These are phyloP conservation scores for Phytophthora citricola DNA, from an alignment of 352 stramenopile species.

Conservation along the genomic window DNA sequence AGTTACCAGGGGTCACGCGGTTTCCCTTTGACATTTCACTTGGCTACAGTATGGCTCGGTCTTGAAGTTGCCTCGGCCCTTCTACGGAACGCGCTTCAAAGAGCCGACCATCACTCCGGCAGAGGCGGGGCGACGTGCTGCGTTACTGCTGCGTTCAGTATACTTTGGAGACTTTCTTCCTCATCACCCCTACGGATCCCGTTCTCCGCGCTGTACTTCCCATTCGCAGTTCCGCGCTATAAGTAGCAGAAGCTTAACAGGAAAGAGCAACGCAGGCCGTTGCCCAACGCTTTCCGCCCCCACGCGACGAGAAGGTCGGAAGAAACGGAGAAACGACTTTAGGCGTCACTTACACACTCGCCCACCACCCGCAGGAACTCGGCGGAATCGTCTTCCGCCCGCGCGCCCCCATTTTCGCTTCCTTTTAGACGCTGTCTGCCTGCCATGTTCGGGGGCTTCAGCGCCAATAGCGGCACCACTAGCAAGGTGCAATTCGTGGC, in stretches of 20 bases:
- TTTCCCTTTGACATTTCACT: slow-evolving; percentile 21
- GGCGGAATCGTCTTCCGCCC: background rate
- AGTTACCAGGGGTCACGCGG: slow-evolving; percentile 5
- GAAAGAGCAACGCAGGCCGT: slow-evolving; percentile 10
- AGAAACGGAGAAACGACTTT: slow-evolving; percentile 40
- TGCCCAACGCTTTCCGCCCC: slow-evolving; percentile 7
- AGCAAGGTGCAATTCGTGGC: slow-evolving; percentile 55
- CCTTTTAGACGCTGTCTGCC: background rate
- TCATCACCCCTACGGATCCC: slow-evolving; percentile 20
- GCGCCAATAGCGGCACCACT: slow-evolving; percentile 14
- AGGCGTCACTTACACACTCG: slow-evolving; percentile 38
- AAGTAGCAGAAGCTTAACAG: slow-evolving; percentile 35
- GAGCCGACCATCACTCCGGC: slow-evolving; percentile 23
- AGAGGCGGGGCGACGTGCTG: slow-evolving; percentile 22
- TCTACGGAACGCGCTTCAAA: slow-evolving; percentile 32
- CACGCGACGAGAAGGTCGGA: slow-evolving; percentile 14
- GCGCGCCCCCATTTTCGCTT: background rate
- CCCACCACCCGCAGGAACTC: slow-evolving; percentile 24
- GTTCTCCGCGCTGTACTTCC: slow-evolving; percentile 19
- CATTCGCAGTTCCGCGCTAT: slow-evolving; percentile 45
- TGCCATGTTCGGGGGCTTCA: slow-evolving; percentile 37
- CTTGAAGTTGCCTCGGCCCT: slow-evolving; percentile 41
- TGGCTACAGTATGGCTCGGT: slow-evolving; percentile 31
- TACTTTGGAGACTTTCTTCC: slow-evolving; percentile 11
- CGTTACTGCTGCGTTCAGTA: slow-evolving; percentile 7